Percentiles rank a stretch among this genome's conserved stretches.
These are phyloP conservation scores for Pneumocystis jirovecii DNA, from an alignment of 1,139 yeast genomes.

Conservation along the genomic window DNA sequence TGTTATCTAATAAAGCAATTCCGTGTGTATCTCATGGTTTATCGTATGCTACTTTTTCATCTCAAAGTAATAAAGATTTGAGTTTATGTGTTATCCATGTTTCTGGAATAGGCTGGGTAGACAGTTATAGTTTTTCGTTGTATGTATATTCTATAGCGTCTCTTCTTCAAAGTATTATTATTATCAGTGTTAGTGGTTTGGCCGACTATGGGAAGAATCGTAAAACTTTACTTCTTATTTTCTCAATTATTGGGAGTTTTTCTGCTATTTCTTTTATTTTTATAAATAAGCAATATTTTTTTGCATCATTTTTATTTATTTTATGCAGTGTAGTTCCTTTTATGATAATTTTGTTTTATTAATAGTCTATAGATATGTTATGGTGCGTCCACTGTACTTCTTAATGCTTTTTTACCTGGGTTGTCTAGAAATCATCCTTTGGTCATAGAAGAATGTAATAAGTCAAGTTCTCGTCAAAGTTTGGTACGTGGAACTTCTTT, in stretches of 20 bases:
- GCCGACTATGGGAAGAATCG: slow-evolving; percentile 39
- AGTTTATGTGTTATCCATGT: slow-evolving; percentile 34
- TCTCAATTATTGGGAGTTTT: slow-evolving; percentile 42
- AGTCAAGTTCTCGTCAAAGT: background rate
- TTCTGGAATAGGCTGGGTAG: slow-evolving; percentile 35
- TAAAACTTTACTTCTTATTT: slow-evolving; percentile 35
- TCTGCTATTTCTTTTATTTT: slow-evolving; percentile 34
- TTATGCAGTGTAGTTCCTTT: slow-evolving; percentile 34
- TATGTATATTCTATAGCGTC: slow-evolving; percentile 55
- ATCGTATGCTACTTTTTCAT: background rate
- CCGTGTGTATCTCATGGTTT: background rate
- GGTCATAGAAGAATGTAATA: background rate
- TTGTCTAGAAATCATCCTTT: slow-evolving; percentile 30
- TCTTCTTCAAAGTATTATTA: slow-evolving; percentile 46
- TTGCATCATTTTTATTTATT: slow-evolving; percentile 42
- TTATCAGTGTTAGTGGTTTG: slow-evolving; percentile 52
- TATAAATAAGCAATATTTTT: slow-evolving; percentile 35
- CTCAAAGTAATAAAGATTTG: slow-evolving; percentile 13
- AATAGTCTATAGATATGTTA: slow-evolving; percentile 27
- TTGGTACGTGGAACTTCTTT: background rate
- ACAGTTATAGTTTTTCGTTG: slow-evolving; percentile 52
- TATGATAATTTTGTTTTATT: background rate
- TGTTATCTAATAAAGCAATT: background rate
- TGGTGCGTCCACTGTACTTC: slow-evolving; percentile 62
- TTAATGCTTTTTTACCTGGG: slow-evolving; percentile 53